Evolutionary conservation across 2,329 filamentous ascomycete genomes (phyloP).

Genomic region (Didymella pinodella): DNA sequence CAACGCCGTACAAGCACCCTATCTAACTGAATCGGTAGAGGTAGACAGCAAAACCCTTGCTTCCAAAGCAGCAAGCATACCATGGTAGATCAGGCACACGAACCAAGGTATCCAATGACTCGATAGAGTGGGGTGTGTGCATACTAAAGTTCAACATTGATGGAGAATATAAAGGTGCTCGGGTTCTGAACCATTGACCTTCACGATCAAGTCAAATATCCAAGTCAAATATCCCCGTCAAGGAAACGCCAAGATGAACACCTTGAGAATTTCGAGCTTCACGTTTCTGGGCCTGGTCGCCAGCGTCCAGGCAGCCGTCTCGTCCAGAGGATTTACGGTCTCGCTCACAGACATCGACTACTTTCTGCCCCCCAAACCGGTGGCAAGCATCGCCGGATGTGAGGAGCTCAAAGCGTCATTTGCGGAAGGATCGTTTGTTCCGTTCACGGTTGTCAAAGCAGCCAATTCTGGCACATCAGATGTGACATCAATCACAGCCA

Average conservation of each 20-base stretch:
- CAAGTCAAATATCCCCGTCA: neutral
- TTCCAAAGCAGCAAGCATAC: constrained; percentile 1
- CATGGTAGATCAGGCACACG: neutral
- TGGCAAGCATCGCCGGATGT: constrained; percentile 43
- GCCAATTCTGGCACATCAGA: constrained; percentile 29
- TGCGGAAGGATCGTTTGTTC: constrained; percentile 41
- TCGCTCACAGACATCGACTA: constrained; percentile 51
- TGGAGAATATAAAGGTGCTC: constrained; percentile 4
- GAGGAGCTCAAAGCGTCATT: constrained; percentile 30
- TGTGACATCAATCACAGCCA: constrained; percentile 34
- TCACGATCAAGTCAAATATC: neutral
- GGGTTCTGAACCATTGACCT: neutral
- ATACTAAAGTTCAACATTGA: neutral
- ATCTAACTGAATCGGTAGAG: constrained; percentile 4
- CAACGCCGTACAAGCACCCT: neutral
- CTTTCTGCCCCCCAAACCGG: constrained; percentile 51
- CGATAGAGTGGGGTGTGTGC: neutral
- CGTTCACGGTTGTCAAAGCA: constrained; percentile 51
- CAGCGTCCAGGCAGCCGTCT: constrained; percentile 30
- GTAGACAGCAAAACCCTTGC: constrained; percentile 4
- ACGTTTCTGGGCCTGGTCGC: constrained; percentile 15
- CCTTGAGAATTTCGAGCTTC: constrained; percentile 12
- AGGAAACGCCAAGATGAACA: constrained; percentile 20
- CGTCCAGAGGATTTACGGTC: constrained; percentile 53
- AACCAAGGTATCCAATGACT: neutral